These are phyloP conservation scores for Ballota nigra DNA, from an alignment of 257 asterid genomes.

Conservation along the genomic window DNA sequence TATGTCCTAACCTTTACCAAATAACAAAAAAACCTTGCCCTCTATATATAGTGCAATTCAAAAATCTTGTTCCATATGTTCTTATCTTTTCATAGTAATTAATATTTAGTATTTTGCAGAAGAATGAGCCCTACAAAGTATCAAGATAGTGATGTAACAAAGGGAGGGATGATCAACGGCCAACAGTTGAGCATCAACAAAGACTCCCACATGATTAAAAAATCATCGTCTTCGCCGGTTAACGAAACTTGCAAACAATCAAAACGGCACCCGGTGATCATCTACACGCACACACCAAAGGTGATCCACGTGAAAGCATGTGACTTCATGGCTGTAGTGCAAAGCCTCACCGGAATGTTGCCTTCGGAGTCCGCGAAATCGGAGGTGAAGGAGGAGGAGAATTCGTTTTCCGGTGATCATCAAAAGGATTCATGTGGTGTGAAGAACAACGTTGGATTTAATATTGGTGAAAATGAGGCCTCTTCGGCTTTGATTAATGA, in stretches of 20 bases:
- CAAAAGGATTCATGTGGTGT: background rate
- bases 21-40: background rate
- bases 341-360: constrained; percentile 41
- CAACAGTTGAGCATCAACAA: constrained; percentile 30
- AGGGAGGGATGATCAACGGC: constrained; percentile 31
- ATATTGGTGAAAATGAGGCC: background rate
- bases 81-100: too few relatives aligned
- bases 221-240: background rate
- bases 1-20: background rate
- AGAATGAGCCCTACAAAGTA: constrained; percentile 41
- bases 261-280: constrained; percentile 42
- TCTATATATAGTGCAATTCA: constrained; percentile 14
- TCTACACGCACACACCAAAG: constrained; percentile 44
- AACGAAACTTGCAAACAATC: background rate
- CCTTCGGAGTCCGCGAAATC: background rate
- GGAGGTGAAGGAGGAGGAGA: constrained; percentile 6
- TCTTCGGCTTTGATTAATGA: background rate
- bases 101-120: too few relatives aligned
- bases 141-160: constrained; percentile 24
- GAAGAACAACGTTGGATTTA: background rate
- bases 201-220: constrained; percentile 34
- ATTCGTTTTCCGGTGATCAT: background rate
- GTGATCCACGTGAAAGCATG: constrained; percentile 31
- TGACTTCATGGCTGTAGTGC: constrained; percentile 46
- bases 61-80: too few relatives aligned